Percentiles rank a stretch among this genome's conserved stretches.
phyloP scores from a whole-genome alignment of 495 filamentous ascomycete species.

The Penicillium waksmanii region DNA sequence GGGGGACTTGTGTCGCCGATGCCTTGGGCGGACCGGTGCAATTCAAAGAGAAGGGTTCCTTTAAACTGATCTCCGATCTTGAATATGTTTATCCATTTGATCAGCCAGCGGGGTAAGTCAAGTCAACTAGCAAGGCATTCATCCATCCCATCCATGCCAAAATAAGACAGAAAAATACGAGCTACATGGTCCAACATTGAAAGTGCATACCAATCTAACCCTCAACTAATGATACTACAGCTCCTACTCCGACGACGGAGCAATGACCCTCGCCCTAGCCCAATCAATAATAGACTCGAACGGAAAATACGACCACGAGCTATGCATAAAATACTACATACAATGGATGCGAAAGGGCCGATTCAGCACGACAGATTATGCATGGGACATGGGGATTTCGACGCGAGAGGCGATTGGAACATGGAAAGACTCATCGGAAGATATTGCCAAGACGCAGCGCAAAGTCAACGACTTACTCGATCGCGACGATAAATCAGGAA shows the following conservation, averaged over 20 bases:
- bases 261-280: slow-evolving; percentile 52
- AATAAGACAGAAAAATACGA: too few relatives aligned
- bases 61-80: slow-evolving; percentile 38
- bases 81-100: slow-evolving; percentile 24
- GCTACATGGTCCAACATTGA: too few relatives aligned
- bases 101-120: slow-evolving; percentile 30
- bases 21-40: slow-evolving; percentile 54
- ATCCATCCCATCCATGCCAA: too few relatives aligned
- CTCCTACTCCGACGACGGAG: slow-evolving; percentile 52
- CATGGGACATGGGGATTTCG: slow-evolving; percentile 47
- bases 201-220: too few relatives aligned
- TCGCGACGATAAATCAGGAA: slow-evolving; percentile 35
- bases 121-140: too few relatives aligned
- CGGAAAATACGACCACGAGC: slow-evolving; percentile 30
- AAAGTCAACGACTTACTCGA: slow-evolving; percentile 17
- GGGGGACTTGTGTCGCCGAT: slow-evolving; percentile 49
- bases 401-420: slow-evolving; percentile 39
- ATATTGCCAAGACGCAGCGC: slow-evolving; percentile 10
- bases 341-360: slow-evolving; percentile 42
- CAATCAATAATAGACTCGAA: slow-evolving; percentile 40
- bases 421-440: slow-evolving; percentile 30
- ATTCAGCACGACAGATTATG: slow-evolving; percentile 37
- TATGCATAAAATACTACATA: slow-evolving; percentile 40
- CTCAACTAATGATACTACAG: slow-evolving; percentile 24
- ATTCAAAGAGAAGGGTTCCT: slow-evolving; percentile 41